These are phyloP conservation scores for Xylariales sp. DNA, from an alignment of 2,329 filamentous ascomycete genomes.

Conservation along the genomic window DNA sequence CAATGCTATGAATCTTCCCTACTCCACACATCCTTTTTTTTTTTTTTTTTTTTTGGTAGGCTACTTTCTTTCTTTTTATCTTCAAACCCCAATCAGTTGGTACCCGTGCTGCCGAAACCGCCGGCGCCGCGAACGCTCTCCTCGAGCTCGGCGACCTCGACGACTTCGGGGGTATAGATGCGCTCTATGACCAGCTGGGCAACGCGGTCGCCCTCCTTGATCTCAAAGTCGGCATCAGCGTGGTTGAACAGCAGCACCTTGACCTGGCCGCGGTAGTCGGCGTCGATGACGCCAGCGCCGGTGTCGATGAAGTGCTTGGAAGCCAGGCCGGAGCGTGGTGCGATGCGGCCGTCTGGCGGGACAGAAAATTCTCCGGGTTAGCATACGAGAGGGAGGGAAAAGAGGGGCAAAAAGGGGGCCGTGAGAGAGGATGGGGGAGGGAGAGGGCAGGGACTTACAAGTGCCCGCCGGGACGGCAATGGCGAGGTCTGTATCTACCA, in stretches of 20 bases:
- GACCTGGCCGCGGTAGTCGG: constrained; percentile 91
- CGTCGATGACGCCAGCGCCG: constrained; percentile 94
- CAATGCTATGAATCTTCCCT: not conserved
- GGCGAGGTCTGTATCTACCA: constrained; percentile 87
- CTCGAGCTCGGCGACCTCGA: constrained; percentile 84
- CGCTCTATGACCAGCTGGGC: constrained; percentile 93
- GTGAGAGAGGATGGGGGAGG: not conserved
- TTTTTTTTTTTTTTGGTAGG: not conserved
- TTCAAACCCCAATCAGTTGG: constrained; percentile 13
- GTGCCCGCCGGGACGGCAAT: constrained; percentile 89
- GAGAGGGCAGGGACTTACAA: constrained; percentile 54
- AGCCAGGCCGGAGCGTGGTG: constrained; percentile 86
- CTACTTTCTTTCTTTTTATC: not conserved
- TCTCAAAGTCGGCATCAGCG: constrained; percentile 71
- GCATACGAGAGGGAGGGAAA: constrained; percentile 1
- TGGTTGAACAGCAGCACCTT: constrained; percentile 96
- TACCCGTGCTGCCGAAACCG: constrained; percentile 85
- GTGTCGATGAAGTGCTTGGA: constrained; percentile 95
- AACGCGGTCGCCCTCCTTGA: constrained; percentile 84
- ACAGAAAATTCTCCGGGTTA: no score
- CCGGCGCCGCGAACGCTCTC: constrained; percentile 87
- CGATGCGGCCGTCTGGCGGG: constrained; percentile 73
- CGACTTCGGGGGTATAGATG: constrained; percentile 87
- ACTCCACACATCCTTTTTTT: not conserved
- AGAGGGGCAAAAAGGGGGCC: constrained; percentile 7